Evolutionary conservation across 2,329 filamentous ascomycete species (phyloP).

Genomic region (Clathrospora elynae): DNA sequence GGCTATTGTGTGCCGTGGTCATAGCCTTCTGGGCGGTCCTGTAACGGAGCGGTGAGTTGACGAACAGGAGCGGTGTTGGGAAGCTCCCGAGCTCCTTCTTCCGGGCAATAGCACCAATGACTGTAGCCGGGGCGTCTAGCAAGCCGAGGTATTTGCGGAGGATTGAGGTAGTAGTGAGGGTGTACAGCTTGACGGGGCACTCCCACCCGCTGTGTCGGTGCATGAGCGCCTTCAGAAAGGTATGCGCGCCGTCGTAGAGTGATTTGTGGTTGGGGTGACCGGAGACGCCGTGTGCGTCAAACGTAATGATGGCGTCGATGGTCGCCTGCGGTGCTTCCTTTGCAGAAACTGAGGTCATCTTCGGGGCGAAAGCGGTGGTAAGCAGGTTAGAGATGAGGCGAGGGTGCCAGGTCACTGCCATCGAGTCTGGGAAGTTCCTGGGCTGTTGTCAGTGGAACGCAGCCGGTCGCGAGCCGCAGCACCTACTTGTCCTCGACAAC

Average conservation of each 20-base stretch:
- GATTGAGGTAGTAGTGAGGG: slow-evolving; percentile 73
- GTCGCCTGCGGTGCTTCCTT: slow-evolving; percentile 56
- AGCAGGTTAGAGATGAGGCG: slow-evolving; percentile 72
- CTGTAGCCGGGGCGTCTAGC: slow-evolving; percentile 74
- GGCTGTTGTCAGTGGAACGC: slow-evolving; percentile 13
- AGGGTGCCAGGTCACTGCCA: slow-evolving; percentile 78
- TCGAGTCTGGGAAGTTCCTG: slow-evolving; percentile 83
- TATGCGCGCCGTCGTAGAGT: slow-evolving; percentile 77
- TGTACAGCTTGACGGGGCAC: slow-evolving; percentile 83
- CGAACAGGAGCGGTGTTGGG: slow-evolving; percentile 67
- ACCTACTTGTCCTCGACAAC: slow-evolving; percentile 78
- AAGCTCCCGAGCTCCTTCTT: slow-evolving; percentile 59
- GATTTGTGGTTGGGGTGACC: slow-evolving; percentile 93
- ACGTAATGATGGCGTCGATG: slow-evolving; percentile 87
- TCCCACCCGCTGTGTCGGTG: slow-evolving; percentile 67
- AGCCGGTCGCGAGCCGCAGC: slow-evolving; percentile 7
- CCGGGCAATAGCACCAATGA: slow-evolving; percentile 60
- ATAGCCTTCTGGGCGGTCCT: slow-evolving; percentile 80
- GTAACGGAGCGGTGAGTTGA: slow-evolving; percentile 68
- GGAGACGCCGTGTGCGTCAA: slow-evolving; percentile 82
- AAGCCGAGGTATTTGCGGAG: slow-evolving; percentile 81
- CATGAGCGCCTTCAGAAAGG: slow-evolving; percentile 72
- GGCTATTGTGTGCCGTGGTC: slow-evolving; percentile 86
- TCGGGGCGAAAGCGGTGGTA: slow-evolving; percentile 73
- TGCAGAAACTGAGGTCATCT: slow-evolving; percentile 53